Evolutionary conservation across 2,329 filamentous ascomycete genomes (phyloP), one percentile per base, ranked within the genome.

Genomic region (Aspergillus sergii): DNA sequence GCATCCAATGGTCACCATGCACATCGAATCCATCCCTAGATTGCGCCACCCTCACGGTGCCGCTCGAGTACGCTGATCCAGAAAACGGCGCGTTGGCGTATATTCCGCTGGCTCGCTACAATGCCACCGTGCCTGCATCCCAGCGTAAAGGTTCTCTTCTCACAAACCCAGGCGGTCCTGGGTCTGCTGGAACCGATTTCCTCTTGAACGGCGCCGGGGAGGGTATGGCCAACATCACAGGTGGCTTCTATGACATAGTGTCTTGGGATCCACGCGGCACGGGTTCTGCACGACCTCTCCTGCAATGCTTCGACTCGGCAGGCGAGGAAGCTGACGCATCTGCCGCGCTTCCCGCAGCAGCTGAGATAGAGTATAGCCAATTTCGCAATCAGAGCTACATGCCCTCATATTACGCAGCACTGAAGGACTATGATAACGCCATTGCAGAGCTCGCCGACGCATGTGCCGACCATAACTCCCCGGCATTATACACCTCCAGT

Each of bases 221-320:
- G 8, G 46, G 46, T 4, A 50, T 50, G 2, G n/a, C 26, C 6
- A 50, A 50, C 21, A 50, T 50, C 10, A 50, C 46, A 19, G 56
- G 56, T 12, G 60, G 60, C 1, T 43, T 45, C 7, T 62, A 62
- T 11, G 60, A 62, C n/a, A 56, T 62, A 1, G 32, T 59, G 7
- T 54, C 48, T 2, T 62, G 60, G 60, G 60, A 62, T 16, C 60
- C 60, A n/a, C 60, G 60, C 30, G 60, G 60, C 2, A 57, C 59
- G 1, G 57, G 60, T 10, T 46, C 46, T 3, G 56, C 60, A 28
- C 36, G 9, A 7, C 60, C 60, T 2, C 50, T 62, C 8, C 41
- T 62, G 8, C 56, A 55, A 16, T 62, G 60, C n/a, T 59, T 54
- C 30, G 10, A 48, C 2, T 56, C 48, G 4, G 19, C 41, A 10